Base-by-base conservation (phyloP, 2,329 filamentous ascomycete genomes). In the Pezicula carpinea region DNA sequence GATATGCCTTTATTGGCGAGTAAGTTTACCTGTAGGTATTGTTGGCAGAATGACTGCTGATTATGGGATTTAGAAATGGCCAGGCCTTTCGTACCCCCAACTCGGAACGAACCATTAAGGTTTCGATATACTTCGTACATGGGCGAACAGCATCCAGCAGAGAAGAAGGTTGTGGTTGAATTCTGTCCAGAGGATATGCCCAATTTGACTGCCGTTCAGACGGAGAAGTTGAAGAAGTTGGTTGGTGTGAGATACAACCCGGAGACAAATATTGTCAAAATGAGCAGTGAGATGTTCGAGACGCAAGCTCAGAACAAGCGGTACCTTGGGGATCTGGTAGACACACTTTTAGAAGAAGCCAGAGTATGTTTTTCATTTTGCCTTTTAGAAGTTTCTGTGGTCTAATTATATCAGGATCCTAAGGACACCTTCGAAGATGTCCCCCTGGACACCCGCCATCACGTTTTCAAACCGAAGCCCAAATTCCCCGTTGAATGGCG, bases 41-140 rank as follows among this genome's bases (percentile, higher is more conserved):
- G 22, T 18, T 31, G 35, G 10, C 35, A 13, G 17, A 15, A 18
- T 7, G 34, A 42, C 6, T 56, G 48, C 49, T 53, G 46, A 58
- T 46, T 44, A 54, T 45, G 35, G 21, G 35, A 31, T 47, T 33
- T 62, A 96, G 89, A 92, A 64, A 79, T 93, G 53, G 85, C 88
- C 46, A 88, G 88, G 68, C 85, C 88, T 15, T 97, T 96, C 66
- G 70, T 76, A 51, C 79, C 83, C 3, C 89, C 92, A 2, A 76
- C 78, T 13, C 66, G 75, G 23, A 68, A 81, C 39, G 76, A 87
- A 58, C 82, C 89, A 39, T 80, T 99, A 48, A 86, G 92, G 60
- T 99, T 96, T 82, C 85, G 93, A 60, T 96, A 96, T 74, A 99
- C 93, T 14, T 91, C 86, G 32, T 97, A 97, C 71, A 85, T 99